These are phyloP conservation scores for Cystobasidiaceae sp. DNA, from an alignment of 1,284 basidiomycete species.

Conservation along the genomic window DNA sequence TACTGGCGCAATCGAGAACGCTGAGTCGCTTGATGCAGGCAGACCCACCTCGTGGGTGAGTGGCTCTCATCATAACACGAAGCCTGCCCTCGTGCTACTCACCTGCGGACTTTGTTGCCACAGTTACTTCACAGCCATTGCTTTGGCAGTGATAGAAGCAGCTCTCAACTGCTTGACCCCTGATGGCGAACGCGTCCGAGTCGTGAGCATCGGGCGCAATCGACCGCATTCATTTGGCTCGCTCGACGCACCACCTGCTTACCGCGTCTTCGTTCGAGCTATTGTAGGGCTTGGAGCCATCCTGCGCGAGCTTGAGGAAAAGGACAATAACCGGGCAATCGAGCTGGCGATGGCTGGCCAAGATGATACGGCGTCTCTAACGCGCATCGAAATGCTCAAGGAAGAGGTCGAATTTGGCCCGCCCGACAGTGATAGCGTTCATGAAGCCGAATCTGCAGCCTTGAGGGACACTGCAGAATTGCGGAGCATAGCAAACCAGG, in stretches of 20 bases:
- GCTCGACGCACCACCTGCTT: slow-evolving; percentile 4
- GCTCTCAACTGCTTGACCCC: slow-evolving; percentile 1
- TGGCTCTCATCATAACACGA: no score
- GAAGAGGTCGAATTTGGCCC: slow-evolving; percentile 13
- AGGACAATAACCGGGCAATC: not conserved
- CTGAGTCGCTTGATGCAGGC: not conserved
- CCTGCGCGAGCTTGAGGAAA: not conserved
- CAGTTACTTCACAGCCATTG: slow-evolving; percentile 18
- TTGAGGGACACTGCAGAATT: not conserved
- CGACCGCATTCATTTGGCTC: not conserved
- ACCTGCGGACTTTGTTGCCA: no score
- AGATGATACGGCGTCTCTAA: slow-evolving; percentile 7
- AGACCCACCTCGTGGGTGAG: slow-evolving; percentile 18
- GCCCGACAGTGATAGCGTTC: not conserved
- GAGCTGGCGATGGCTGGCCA: slow-evolving; percentile 16
- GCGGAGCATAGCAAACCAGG: not conserved
- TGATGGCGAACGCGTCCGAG: slow-evolving; percentile 12
- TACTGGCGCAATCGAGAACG: not conserved
- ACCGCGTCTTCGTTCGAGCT: slow-evolving; percentile 1
- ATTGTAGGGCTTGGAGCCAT: slow-evolving; percentile 1
- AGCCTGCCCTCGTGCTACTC: no score
- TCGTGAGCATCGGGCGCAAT: not conserved
- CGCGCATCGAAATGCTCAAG: slow-evolving; percentile 13
- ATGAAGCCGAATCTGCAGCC: not conserved
- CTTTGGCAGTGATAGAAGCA: slow-evolving; percentile 14